Evolutionary conservation across 192 early-diverging fungal genomes (phyloP).

Genomic region (Linderina pennispora): DNA sequence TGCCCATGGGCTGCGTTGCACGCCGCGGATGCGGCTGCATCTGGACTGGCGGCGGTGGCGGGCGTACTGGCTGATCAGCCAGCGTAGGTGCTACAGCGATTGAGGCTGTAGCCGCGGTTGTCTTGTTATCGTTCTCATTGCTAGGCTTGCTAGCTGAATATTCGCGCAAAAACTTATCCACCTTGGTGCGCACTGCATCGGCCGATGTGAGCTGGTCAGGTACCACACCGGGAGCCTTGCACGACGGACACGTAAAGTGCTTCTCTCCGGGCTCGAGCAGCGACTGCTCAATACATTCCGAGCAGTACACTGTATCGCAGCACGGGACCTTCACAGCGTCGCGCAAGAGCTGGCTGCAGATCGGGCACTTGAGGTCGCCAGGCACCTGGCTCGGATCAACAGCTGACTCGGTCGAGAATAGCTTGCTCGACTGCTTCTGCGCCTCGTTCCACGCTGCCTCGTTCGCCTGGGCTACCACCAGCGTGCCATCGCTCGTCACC

Average conservation of each 20-base stretch:
- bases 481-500: conserved; percentile 85
- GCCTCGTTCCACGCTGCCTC: conserved; percentile 74
- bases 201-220: conserved; percentile 39
- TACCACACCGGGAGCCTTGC: conserved; percentile 22
- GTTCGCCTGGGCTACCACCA: conserved; percentile 83
- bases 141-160: conserved; percentile 19
- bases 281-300: conserved; percentile 73
- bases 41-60: conserved; percentile 16
- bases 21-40: conserved; percentile 23
- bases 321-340: conserved; percentile 84
- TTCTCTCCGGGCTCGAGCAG: conserved; percentile 51
- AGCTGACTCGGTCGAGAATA: conserved; percentile 55
- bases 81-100: background rate
- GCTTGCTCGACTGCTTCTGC: conserved; percentile 49
- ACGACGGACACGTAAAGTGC: conserved; percentile 36
- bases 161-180: conserved; percentile 43
- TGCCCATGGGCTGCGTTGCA: conserved; percentile 8
- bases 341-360: conserved; percentile 68
- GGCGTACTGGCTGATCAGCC: background rate
- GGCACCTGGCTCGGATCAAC: conserved; percentile 72
- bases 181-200: conserved; percentile 25
- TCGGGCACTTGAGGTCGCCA: conserved; percentile 64
- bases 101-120: background rate
- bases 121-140: background rate
- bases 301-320: conserved; percentile 85